Percentiles rank a stretch among this genome's conserved stretches.
These are phyloP conservation scores for Globisporangium alternatum DNA, from an alignment of 352 stramenopile species.

Conservation along the genomic window DNA sequence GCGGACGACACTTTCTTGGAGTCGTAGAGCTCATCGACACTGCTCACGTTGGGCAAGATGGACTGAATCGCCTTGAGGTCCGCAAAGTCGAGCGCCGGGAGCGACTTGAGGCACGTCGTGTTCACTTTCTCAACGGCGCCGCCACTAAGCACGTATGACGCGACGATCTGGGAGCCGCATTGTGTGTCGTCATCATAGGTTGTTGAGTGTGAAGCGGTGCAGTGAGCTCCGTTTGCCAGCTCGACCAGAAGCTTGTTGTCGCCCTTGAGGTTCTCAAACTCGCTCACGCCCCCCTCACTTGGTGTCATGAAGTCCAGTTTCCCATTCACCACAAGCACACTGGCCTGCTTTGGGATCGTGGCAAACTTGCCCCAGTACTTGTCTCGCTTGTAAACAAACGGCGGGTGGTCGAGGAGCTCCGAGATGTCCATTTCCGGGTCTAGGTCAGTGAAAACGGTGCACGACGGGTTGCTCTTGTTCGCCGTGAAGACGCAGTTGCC, in stretches of 20 bases:
- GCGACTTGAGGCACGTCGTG: slow-evolving; percentile 20
- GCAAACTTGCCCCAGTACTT: slow-evolving; percentile 25
- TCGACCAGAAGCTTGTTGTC: slow-evolving; percentile 18
- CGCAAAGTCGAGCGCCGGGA: slow-evolving; percentile 9
- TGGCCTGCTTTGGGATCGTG: slow-evolving; percentile 16
- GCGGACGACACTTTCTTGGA: not conserved
- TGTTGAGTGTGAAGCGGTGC: slow-evolving; percentile 8
- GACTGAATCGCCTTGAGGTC: slow-evolving; percentile 3
- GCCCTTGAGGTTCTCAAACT: slow-evolving; percentile 20
- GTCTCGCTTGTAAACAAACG: slow-evolving; percentile 26
- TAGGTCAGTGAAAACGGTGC: not conserved
- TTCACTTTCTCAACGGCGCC: slow-evolving; percentile 22
- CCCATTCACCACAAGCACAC: slow-evolving; percentile 27
- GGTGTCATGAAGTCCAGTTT: slow-evolving; percentile 21
- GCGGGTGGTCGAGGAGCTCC: not conserved
- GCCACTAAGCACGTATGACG: slow-evolving; percentile 15
- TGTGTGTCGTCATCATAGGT: not conserved
- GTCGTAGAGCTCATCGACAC: not conserved
- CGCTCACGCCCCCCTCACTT: not conserved
- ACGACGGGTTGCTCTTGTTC: slow-evolving; percentile 11
- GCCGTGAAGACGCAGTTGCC: slow-evolving; percentile 19
- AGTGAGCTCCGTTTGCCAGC: slow-evolving; percentile 27
- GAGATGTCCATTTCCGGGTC: not conserved
- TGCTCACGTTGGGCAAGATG: not conserved
- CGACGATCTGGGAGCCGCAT: slow-evolving; percentile 22